These are phyloP conservation scores for Epicoccum sorghinum DNA, from an alignment of 2,329 filamentous ascomycete genomes.

Conservation along the genomic window DNA sequence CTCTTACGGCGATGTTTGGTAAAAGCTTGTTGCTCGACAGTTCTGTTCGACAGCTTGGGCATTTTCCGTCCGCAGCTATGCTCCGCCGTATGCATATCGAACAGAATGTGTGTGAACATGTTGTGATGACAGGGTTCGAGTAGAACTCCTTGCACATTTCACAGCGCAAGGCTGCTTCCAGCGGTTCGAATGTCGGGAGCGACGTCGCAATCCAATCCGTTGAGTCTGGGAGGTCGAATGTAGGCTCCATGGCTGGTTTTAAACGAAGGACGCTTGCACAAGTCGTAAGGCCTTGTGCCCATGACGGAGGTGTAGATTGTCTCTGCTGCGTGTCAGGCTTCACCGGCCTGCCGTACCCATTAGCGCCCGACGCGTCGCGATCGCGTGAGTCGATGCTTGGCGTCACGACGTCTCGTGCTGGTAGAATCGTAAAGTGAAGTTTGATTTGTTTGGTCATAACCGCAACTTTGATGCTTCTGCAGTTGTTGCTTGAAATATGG, in stretches of 20 bases:
- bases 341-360: conserved; percentile 18
- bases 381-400: conserved; percentile 16
- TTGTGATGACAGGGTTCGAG: conserved; percentile 90
- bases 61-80: conserved; percentile 81
- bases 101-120: conserved; percentile 95
- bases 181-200: conserved; percentile 67
- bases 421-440: not conserved
- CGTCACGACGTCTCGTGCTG: conserved; percentile 5
- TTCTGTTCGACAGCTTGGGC: conserved; percentile 77
- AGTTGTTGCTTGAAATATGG: no score
- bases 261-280: not conserved
- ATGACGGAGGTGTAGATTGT: conserved; percentile 13
- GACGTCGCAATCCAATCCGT: conserved; percentile 82
- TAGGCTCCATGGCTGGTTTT: conserved; percentile 35
- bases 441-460: not conserved
- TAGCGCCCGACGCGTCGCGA: conserved; percentile 16
- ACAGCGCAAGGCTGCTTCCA: conserved; percentile 88
- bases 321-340: conserved; percentile 9
- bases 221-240: conserved; percentile 68
- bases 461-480: no score
- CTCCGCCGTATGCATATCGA: conserved; percentile 91
- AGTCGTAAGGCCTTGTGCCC: conserved; percentile 9
- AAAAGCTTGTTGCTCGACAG: conserved; percentile 87
- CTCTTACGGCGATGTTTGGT: conserved; percentile 83
- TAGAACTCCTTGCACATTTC: conserved; percentile 99